These are phyloP conservation scores for Lathyrus aphaca DNA, from an alignment of 306 rosid species.

Conservation along the genomic window DNA sequence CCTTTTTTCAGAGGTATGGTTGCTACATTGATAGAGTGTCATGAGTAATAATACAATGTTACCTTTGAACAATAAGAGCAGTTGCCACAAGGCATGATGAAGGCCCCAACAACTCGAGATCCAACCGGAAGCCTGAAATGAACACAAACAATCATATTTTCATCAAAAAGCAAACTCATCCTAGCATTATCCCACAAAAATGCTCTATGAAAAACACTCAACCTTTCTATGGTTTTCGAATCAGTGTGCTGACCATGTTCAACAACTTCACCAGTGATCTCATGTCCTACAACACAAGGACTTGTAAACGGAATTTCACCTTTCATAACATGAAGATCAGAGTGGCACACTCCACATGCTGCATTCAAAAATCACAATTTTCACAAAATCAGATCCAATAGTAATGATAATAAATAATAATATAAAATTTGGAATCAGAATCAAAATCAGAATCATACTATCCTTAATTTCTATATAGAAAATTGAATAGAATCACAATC, in stretches of 20 bases:
- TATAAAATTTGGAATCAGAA: not conserved
- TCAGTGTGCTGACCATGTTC: slow-evolving; percentile 70
- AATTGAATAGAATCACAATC: not conserved
- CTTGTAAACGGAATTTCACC: slow-evolving; percentile 85
- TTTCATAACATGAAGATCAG: slow-evolving; percentile 93
- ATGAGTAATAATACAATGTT: slow-evolving; percentile 17
- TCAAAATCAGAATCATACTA: slow-evolving; percentile 2
- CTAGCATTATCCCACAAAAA: slow-evolving; percentile 4
- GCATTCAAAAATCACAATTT: slow-evolving; percentile 38
- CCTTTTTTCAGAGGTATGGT: too few species aligned
- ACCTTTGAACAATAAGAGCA: slow-evolving; percentile 92
- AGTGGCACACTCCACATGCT: slow-evolving; percentile 98
- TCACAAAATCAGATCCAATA: slow-evolving; percentile 37
- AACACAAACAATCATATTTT: slow-evolving; percentile 15
- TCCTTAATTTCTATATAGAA: not conserved
- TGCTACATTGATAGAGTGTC: not conserved
- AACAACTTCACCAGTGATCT: slow-evolving; percentile 89
- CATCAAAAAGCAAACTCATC: not conserved
- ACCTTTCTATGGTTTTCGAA: slow-evolving; percentile 63
- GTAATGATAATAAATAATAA: not conserved
- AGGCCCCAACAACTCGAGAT: slow-evolving; percentile 81
- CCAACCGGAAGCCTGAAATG: slow-evolving; percentile 77
- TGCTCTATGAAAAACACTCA: not conserved
- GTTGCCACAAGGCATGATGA: slow-evolving; percentile 96
- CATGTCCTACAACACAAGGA: slow-evolving; percentile 93